A percentile compares a stretch with the other conserved stretches of the same genome.
These are phyloP conservation scores for Exophiala alcalophila DNA, from an alignment of 2,329 filamentous ascomycete genomes.

Conservation along the genomic window DNA sequence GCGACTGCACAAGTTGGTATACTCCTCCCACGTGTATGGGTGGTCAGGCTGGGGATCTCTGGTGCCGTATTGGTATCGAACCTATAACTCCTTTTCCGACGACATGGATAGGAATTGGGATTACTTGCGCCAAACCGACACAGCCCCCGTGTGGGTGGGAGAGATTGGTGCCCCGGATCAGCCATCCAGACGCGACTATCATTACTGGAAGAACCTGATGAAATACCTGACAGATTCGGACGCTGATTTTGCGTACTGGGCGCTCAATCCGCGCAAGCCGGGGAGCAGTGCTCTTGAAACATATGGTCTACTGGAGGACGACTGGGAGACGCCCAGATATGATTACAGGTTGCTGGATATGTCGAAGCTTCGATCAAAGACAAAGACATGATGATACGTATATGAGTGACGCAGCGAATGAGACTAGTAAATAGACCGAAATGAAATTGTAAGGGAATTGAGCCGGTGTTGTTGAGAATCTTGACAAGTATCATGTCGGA, in stretches of 20 bases:
- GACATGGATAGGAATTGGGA: conserved; percentile 66
- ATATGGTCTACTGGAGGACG: conserved; percentile 61
- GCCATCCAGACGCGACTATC: conserved; percentile 56
- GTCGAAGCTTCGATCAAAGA: conserved; percentile 22
- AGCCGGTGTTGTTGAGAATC: too few relatives aligned
- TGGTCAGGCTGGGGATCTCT: conserved; percentile 68
- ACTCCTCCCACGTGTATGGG: conserved; percentile 65
- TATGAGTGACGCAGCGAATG: too few relatives aligned
- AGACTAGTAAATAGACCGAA: too few relatives aligned
- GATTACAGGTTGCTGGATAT: conserved; percentile 64
- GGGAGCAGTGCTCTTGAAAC: conserved; percentile 56
- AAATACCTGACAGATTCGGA: conserved; percentile 57
- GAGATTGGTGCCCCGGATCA: conserved; percentile 60
- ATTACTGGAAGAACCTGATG: conserved; percentile 65
- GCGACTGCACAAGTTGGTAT: conserved; percentile 57
- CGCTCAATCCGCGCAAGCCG: conserved; percentile 64
- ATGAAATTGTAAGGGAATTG: too few relatives aligned
- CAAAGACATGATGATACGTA: neutral
- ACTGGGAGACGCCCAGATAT: conserved; percentile 61
- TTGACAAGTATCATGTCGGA: too few relatives aligned
- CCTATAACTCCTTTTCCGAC: conserved; percentile 60
- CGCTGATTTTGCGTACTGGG: conserved; percentile 69
- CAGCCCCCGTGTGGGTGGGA: conserved; percentile 65
- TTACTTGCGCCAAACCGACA: conserved; percentile 57
- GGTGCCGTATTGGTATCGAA: conserved; percentile 59